A percentile compares a stretch with the other conserved stretches of the same genome.
These are phyloP conservation scores for Lenwebbia sp. DNA, from an alignment of 345 rosid genomes.

Conservation along the genomic window DNA sequence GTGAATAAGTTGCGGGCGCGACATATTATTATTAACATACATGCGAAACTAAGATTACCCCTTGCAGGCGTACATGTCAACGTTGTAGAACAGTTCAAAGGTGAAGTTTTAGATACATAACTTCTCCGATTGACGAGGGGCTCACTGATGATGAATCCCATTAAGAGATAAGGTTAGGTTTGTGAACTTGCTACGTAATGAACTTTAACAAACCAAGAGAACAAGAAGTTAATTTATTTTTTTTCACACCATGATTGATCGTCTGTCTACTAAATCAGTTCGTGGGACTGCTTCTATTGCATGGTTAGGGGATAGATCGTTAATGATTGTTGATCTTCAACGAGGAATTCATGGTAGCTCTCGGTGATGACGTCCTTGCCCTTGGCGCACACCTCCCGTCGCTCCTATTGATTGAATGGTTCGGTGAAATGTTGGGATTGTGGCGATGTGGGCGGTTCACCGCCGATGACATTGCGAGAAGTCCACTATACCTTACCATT, in stretches of 20 bases:
- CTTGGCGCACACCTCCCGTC: too few relatives aligned
- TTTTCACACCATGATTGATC: background rate
- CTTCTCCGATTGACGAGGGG: background rate
- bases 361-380: too few relatives aligned
- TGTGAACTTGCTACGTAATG: background rate
- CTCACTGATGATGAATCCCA: background rate
- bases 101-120: background rate
- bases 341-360: too few relatives aligned
- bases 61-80: background rate
- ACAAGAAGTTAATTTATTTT: background rate
- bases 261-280: too few relatives aligned
- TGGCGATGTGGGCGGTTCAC: background rate
- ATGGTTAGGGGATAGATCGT: too few relatives aligned
- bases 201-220: background rate
- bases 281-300: background rate
- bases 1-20: background rate
- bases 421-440: background rate
- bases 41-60: background rate
- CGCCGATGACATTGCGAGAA: background rate
- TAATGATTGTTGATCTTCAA: background rate
- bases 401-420: fast-evolving
- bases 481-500: background rate
- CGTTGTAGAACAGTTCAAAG: background rate
- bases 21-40: background rate
- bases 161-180: background rate